These are phyloP conservation scores for Amanita molliuscula DNA, from an alignment of 768 basidiomycete genomes.

Conservation along the genomic window DNA sequence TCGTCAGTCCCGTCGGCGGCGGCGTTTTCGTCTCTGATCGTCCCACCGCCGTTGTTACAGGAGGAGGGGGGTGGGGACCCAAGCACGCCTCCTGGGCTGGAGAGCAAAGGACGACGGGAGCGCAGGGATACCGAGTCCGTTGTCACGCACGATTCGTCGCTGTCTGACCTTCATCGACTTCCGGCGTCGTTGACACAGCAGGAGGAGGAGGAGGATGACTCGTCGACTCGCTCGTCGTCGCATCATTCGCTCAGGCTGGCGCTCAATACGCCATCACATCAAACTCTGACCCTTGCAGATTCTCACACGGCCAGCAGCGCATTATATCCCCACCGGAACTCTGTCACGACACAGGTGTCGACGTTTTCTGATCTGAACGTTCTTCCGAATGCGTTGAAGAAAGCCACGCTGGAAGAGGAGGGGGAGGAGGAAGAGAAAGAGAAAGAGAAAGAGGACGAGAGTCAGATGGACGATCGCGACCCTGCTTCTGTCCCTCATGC, in stretches of 20 bases:
- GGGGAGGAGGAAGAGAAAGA: too few species aligned
- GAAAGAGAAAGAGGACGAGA: too few species aligned
- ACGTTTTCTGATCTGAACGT: background rate
- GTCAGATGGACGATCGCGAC: too few species aligned
- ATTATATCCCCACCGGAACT: background rate
- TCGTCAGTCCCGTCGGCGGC: background rate
- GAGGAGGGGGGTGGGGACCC: background rate
- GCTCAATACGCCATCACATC: background rate
- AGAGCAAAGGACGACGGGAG: too few species aligned
- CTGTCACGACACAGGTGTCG: background rate
- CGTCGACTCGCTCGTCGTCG: background rate
- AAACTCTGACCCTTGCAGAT: background rate
- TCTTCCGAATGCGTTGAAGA: background rate
- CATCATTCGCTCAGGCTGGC: background rate
- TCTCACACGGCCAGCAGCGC: background rate
- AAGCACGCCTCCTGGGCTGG: background rate
- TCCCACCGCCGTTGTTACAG: background rate
- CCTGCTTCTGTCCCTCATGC: background rate
- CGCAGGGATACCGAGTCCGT: background rate
- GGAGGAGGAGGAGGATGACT: background rate
- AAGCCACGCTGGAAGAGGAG: background rate
- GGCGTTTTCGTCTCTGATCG: background rate
- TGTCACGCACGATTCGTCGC: background rate
- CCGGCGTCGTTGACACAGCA: background rate
- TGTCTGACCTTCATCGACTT: constrained; percentile 5